Base-by-base conservation (phyloP, 1,139 yeast genomes). In the Lodderomyces jiufengensis region DNA sequence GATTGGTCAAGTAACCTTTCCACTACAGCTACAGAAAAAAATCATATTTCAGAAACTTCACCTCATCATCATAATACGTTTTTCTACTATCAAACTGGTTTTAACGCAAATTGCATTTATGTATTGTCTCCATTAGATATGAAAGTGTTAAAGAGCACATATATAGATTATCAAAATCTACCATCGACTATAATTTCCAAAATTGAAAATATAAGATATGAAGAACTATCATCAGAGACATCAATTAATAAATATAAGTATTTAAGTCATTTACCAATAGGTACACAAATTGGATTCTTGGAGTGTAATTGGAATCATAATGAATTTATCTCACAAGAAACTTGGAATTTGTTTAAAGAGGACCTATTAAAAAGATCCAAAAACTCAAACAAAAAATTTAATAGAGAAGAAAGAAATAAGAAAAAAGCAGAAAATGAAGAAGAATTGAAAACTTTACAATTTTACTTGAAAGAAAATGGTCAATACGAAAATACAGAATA, bases 41-140 rank as follows among this genome's bases (percentile, higher is more conserved):
- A 6, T 14, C 34, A 6, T 15, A 12, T 5, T 15, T 15, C 5
- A 11, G 13, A n/a, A 21, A 25, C 5, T 8, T 12, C 9, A 10
- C 24, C 9, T 11, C 31, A 12, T 3, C 22, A 30, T 21, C 31
- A 24, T 10, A 36, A 29, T 10, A 29, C 51, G 3, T 55, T 50
- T 32, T 67, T 51, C 42, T 66, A 55, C 42, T 86, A 82, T 53
- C 90, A 87, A 52, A 81, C 95, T 0, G 80, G 82, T 0, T 83
- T 82, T 56, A 76, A 78, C 45, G 72, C 92, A 0, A 66, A 78
- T 3, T 72, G 82, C 5, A 74, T 76, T 22, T 87, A 66, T 55
- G 83, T 85, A 29, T 62, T 90, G 15, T 79, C 95, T 0, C 80
- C 90, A 2, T 63, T 92, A 32, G 98, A 92, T 51, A 74, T 85